Evolutionary conservation across 352 stramenopile genomes (phyloP), one percentile per base, ranked within the genome.

Genomic region (Globisporangium takayamanum): DNA sequence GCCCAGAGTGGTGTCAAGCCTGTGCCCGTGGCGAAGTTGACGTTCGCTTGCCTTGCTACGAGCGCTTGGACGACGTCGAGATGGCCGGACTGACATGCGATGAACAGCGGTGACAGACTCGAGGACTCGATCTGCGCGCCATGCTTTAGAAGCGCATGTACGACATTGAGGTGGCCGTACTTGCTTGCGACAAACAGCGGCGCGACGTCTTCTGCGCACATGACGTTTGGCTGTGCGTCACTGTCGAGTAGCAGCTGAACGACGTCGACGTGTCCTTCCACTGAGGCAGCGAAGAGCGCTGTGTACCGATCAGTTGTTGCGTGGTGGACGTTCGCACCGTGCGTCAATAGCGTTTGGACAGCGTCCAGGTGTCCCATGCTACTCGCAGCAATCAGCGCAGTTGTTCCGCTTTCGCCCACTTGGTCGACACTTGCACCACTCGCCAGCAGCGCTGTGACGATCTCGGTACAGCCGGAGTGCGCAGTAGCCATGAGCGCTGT

Each of bases 401-500:
- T 50, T 25, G 25, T 16, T 6, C 55, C 55, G 12, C 20, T 15
- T 39, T n/a, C 45, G 12, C 18, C 50, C 5, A 7, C 47, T 33
- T 39, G 16, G 15, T 50, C 41, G 5, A 44, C 41, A 37, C 39
- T 11, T 11, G 53, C 53, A 7, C 41, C 53, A 15, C 16, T 7
- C 3, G 14, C 25, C 20, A 60, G 11, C 45, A 60, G 53, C 20
- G 2, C 5, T 11, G 11, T 12, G 5, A 59, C 53, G 25, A 28
- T 14, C 16, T 26, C 53, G 16, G n/a, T 14, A 8, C 20, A 3
- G 5, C 41, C 53, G 25, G 8, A 0, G 16, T 39, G 5, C 3
- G 53, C 25, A n/a, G 53, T 5, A 6, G 33, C n/a, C 41, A 51
- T 22, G 37, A 59, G 37, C 25, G 41, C 25, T 37, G 53, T 51